Conservation (phyloP, 1,139 yeast genomes). For the Nakaseomyces sp. region DNA sequence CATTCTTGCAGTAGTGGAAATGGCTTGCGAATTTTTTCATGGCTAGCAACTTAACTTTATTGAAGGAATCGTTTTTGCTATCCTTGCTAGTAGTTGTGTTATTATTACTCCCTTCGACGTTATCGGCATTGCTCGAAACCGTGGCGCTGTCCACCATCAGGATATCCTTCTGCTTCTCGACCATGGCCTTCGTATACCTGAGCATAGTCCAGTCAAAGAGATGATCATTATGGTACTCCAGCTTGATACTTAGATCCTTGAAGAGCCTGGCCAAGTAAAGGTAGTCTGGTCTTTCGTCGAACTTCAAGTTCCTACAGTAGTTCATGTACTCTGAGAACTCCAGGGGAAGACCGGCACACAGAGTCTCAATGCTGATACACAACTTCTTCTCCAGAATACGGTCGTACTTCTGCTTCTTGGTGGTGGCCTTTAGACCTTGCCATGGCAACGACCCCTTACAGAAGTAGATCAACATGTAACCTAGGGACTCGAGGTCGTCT, state of each 20-base stretch:
- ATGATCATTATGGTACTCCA: constrained; percentile 87
- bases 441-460: constrained; percentile 95
- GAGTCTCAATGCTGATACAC: constrained; percentile 81
- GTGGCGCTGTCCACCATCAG: constrained; percentile 12
- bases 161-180: constrained; percentile 28
- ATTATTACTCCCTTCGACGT: constrained; percentile 10
- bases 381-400: constrained; percentile 94
- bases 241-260: constrained; percentile 81
- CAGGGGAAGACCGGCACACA: constrained; percentile 84
- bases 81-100: constrained; percentile 14
- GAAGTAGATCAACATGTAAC: constrained; percentile 88
- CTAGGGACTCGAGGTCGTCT: constrained; percentile 91
- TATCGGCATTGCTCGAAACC: constrained; percentile 6
- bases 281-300: constrained; percentile 96
- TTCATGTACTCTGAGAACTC: constrained; percentile 85
- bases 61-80: constrained; percentile 27
- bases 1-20: constrained; percentile 30
- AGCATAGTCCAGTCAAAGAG: constrained; percentile 95
- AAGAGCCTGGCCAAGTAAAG: constrained; percentile 79
- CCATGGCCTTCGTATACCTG: constrained; percentile 58
- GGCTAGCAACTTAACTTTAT: constrained; percentile 28
- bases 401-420: constrained; percentile 94
- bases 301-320: constrained; percentile 81
- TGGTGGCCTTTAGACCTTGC: constrained; percentile 97
- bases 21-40: constrained; percentile 31